Percentiles rank a stretch among this genome's conserved stretches.
Evolutionary conservation across 1,284 basidiomycete species (phyloP).

Genomic region (Cerrena zonata): DNA sequence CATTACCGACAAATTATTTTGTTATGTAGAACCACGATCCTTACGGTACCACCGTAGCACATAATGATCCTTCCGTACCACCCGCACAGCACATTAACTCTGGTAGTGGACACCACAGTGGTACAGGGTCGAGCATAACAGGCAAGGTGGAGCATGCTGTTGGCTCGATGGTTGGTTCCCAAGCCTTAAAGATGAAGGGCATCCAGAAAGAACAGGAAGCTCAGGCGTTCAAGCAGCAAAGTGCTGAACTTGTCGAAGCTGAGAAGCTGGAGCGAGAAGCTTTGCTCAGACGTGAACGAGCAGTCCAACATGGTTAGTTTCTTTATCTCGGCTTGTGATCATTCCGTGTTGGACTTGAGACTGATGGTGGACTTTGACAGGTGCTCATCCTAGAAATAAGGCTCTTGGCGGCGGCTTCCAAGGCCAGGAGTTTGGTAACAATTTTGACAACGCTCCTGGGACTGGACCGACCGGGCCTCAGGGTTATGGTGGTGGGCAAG

Average conservation of each 20-base stretch:
- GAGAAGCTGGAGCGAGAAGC: constrained; percentile 50
- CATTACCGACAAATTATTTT: background rate
- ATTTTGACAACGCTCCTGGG: constrained; percentile 8
- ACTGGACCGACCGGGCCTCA: constrained; percentile 2
- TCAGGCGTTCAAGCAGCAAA: constrained; percentile 39
- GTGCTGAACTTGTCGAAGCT: constrained; percentile 46
- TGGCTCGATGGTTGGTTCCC: constrained; percentile 43
- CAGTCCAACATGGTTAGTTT: constrained; percentile 43
- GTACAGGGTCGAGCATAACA: constrained; percentile 27
- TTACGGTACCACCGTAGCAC: constrained; percentile 10
- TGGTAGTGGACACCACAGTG: constrained; percentile 10
- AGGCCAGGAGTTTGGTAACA: constrained; percentile 11
- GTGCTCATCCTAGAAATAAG: constrained; percentile 15
- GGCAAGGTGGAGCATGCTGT: constrained; percentile 48
- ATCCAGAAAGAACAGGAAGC: constrained; percentile 53
- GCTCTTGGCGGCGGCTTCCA: constrained; percentile 13
- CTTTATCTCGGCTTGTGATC: background rate
- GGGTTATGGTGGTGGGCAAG: constrained; percentile 1
- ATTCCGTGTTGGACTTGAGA: background rate
- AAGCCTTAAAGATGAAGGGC: constrained; percentile 44
- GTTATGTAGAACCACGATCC: constrained; percentile 5
- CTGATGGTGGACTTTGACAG: constrained; percentile 3
- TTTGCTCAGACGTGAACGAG: constrained; percentile 42
- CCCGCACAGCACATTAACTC: constrained; percentile 21
- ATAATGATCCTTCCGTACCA: constrained; percentile 16